Base-by-base conservation (phyloP, 257 asterid species). In the Fraxinus anomala region DNA sequence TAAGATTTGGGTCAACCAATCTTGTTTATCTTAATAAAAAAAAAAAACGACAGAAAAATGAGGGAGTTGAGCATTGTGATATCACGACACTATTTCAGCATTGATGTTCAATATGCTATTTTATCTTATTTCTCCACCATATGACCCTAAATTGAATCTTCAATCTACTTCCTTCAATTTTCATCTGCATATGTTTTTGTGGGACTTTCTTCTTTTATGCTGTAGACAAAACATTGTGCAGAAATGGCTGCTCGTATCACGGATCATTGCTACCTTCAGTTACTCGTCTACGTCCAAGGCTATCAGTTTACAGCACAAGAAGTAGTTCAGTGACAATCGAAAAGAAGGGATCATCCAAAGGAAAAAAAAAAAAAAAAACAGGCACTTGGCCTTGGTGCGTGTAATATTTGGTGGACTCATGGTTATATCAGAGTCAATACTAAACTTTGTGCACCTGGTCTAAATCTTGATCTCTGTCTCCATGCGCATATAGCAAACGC, bases 81-180 rank as follows among this genome's bases (percentile, higher is more conserved):
- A 49, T 51, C 24, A 51, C 16, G 9, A 17, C 10, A 56, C 10
- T 17, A 56, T n/a, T 54, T n/a, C 65, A 54, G 6, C 9, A 54
- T 54, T 56, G 26, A 59, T 54, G 65, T 19, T 6, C 23, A 2
- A 67, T 44, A 40, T 31, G 26, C 68, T 34, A 6, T 21, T 86
- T 83, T 84, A 86, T 86, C 90, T 82, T 84, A 34, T 54, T 77
- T 82, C 4, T 75, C 79, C 51, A 75, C 88, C 88, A 80, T 70
- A 86, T 80, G 67, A 13, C 67, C 12, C 24, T n/a, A 59, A 59
- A 79, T 73, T 65, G 66, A 76, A 68, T 81, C 81, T 80, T 71
- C 78, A 76, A 56, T 68, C 70, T 37, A 54, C 30, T 23, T 78
- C 47, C 28, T 26, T 26, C 28, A 12, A 9, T 39, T 12, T 54